A percentile compares a stretch with the other conserved stretches of the same genome.
These are phyloP conservation scores for Fusarium xylarioides DNA, from an alignment of 2,329 filamentous ascomycete species.

Conservation along the genomic window DNA sequence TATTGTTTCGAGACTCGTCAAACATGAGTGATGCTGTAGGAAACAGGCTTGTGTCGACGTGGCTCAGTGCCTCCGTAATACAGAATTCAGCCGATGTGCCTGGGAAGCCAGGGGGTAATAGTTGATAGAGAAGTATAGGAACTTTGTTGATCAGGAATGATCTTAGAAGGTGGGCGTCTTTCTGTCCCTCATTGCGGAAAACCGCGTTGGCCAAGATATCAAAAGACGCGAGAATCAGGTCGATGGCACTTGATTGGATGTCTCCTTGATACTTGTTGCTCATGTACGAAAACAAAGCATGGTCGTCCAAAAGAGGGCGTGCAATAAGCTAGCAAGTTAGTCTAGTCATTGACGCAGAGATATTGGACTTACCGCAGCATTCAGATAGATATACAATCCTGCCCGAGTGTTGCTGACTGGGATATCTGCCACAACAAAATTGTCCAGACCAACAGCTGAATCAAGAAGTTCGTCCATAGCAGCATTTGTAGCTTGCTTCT, in stretches of 20 bases:
- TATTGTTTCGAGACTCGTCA: constrained; percentile 65
- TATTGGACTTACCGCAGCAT: constrained; percentile 70
- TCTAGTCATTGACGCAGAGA: too few relatives aligned
- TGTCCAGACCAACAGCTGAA: constrained; percentile 65
- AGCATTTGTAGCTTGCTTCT: constrained; percentile 58
- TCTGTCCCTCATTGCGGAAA: constrained; percentile 67
- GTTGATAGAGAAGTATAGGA: constrained; percentile 62
- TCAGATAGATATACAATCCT: constrained; percentile 86
- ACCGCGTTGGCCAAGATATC: constrained; percentile 89
- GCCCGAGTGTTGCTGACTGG: constrained; percentile 79
- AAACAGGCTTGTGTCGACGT: constrained; percentile 83
- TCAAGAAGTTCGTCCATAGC: constrained; percentile 67
- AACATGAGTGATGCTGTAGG: constrained; percentile 68
- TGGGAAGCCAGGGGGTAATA: constrained; percentile 73
- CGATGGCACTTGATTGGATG: constrained; percentile 78
- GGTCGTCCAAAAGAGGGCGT: constrained; percentile 84
- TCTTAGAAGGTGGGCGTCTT: constrained; percentile 76
- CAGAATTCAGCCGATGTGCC: constrained; percentile 79
- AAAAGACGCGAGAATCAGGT: constrained; percentile 88
- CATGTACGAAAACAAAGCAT: constrained; percentile 79
- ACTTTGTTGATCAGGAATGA: constrained; percentile 84
- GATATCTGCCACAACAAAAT: constrained; percentile 67
- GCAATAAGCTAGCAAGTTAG: constrained; percentile 71
- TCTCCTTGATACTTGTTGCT: constrained; percentile 87
- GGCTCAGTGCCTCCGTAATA: constrained; percentile 75